phyloP scores from a whole-genome alignment of 306 rosid species.

The Calophaca sinica region DNA sequence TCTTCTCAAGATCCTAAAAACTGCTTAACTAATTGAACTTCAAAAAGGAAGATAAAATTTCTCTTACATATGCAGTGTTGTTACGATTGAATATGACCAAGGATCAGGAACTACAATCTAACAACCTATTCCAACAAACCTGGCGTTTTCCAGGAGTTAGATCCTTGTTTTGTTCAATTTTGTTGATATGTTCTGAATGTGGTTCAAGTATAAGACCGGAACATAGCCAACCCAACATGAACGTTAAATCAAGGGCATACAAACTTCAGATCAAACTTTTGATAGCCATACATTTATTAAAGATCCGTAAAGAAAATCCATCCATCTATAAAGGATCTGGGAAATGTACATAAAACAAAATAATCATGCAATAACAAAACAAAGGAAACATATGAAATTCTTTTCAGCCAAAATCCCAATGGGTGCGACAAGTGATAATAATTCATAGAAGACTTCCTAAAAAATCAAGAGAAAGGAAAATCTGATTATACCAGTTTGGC shows the following conservation, averaged over 20 bases:
- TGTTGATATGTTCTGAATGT: not conserved
- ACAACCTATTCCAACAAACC: not conserved
- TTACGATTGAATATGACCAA: not conserved
- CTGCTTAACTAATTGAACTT: conserved; percentile 2
- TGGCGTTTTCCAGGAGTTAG: not conserved
- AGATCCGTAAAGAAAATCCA: not conserved
- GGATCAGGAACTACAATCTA: not conserved
- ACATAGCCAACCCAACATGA: conserved; percentile 4
- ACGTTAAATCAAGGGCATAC: not conserved
- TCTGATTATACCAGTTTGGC: conserved; percentile 84
- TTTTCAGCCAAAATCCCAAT: conserved; percentile 18
- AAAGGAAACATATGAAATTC: not conserved
- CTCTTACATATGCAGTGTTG: not conserved
- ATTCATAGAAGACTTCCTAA: conserved; percentile 26
- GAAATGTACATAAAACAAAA: not conserved
- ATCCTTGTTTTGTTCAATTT: conserved; percentile 9
- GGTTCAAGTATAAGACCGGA: conserved; percentile 16
- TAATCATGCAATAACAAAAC: not conserved
- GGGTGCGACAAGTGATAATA: conserved; percentile 17
- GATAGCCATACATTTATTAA: not conserved
- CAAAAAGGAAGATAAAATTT: conserved; percentile 2
- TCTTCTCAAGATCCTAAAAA: conserved; percentile 26
- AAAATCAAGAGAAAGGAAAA: conserved; percentile 19
- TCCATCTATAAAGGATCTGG: not conserved
- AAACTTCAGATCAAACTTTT: not conserved